Percentiles rank a stretch among this genome's conserved stretches.
Conservation (phyloP, 2,329 filamentous ascomycete genomes). For the Chaetomium sp. region DNA sequence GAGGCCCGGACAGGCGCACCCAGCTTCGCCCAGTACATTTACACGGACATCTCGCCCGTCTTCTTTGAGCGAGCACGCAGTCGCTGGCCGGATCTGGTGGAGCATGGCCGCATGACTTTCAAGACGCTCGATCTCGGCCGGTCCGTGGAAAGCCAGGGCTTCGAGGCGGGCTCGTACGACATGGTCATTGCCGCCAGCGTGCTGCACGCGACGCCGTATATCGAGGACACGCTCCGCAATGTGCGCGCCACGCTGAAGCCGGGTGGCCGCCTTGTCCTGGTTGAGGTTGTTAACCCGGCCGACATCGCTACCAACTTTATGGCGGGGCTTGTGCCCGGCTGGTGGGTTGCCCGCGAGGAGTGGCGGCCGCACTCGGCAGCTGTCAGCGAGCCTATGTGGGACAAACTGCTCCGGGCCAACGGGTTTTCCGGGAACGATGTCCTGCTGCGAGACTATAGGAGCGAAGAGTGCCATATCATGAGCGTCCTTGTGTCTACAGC, state of each 20-base stretch:
- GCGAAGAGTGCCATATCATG: background rate
- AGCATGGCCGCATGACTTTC: constrained; percentile 24
- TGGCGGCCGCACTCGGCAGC: background rate
- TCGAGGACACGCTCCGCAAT: constrained; percentile 26
- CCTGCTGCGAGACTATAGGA: background rate
- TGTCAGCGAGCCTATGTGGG: background rate
- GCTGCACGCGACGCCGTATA: constrained; percentile 28
- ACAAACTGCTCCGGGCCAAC: background rate
- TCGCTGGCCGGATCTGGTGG: background rate
- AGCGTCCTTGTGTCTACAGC: constrained; percentile 5
- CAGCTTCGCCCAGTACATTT: background rate
- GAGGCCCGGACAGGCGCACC: background rate
- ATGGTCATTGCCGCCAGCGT: constrained; percentile 32
- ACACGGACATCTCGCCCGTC: constrained; percentile 7
- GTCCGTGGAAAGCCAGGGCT: constrained; percentile 27
- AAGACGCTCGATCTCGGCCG: constrained; percentile 27
- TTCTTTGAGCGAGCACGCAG: constrained; percentile 26
- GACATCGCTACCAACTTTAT: background rate
- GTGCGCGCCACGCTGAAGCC: constrained; percentile 30
- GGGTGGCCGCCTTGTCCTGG: constrained; percentile 31
- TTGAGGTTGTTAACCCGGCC: constrained; percentile 1
- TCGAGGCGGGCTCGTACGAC: constrained; percentile 27
- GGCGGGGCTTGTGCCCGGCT: constrained; percentile 21
- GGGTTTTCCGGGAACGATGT: constrained; percentile 12
- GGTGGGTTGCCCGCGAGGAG: constrained; percentile 29